Base-by-base conservation (phyloP, 1,284 basidiomycete genomes). In the Pholiota adiposa region DNA sequence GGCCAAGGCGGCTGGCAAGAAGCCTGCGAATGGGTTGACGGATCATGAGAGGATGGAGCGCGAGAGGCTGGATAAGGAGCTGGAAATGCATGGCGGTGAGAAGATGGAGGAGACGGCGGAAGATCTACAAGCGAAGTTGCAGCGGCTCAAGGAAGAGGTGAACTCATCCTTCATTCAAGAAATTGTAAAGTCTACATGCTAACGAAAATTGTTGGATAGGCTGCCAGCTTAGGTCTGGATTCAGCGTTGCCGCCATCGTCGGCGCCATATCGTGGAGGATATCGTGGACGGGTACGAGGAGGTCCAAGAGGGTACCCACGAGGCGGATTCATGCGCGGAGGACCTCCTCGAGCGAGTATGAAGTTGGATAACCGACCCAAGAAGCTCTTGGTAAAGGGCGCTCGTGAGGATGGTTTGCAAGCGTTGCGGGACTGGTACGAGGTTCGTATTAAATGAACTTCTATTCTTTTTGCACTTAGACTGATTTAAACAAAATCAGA, bases 341-440 rank as follows among this genome's bases (percentile, higher is more conserved):
- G 85, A 3, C 78, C 84, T 36, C 79, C 84, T 14, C 80, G 88
- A 52, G 77, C 76, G 2, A 92, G 85, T 66, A 92, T 97, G 88
- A 90, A 91, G 66, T 84, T 98, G 23, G 96, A 98, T 75, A 96
- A 97, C 69, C 87, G 96, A 18, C 92, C 96, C 4, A 93, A 89
- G 75, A 89, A 86, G 70, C 76, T 98, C 29, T 75, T 91, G 44
- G 78, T 97, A 38, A 88, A 92, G 65, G 92, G 88, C 38, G 84
- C 85, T 1, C 77, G 76, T 31, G 77, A 79, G 23, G 85, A 85
- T 36, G 79, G 77, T 54, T 67, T 83, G 49, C 85, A 88, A 64
- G 82, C 85, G 23, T 79, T 94, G 55, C 85, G 84, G 63, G 87
- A 91, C 64, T 96, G 93, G 88, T 96, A 90, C 72, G 90, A 93